Evolutionary conservation across 192 early-diverging fungal genomes (phyloP), one percentile per base, ranked within the genome.

Genomic region (Coemansia sp.): DNA sequence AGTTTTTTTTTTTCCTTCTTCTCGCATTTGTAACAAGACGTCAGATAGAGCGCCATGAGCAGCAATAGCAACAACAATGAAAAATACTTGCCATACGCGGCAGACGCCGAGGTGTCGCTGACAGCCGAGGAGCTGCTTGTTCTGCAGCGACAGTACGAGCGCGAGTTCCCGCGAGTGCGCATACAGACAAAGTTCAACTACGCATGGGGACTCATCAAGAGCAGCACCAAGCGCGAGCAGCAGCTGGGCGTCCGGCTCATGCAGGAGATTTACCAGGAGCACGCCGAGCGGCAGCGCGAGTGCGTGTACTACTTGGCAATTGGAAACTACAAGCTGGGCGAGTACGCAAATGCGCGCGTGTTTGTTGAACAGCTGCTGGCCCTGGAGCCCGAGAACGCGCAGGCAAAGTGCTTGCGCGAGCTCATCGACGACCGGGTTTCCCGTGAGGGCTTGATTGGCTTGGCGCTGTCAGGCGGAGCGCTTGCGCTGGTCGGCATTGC

Each of bases 141-240:
- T 12, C 80, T 94, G 25, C 79, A 77, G 57, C 85, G 86, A 71
- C 90, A 92, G 64, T 92, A 86, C 76, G 82, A 92, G 59, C 83
- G 90, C 62, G 90, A 92, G 70, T 73, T 79, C 24, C 77, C 87
- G 49, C 80, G 89, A 63, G 81, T 85, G 25, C 85, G 90, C 73
- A 83, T 89, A 24, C 97, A 98, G 81, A 95, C 93, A 56, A 96
- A 95, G 74, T 98, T 98, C 86, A 96, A 98, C 86, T 95, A 93
- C 70, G 94, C 97, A 1, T 98, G 96, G 94, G 94, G 91, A 0
- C 87, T 96, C 38, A 88, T 94, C 70, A 89, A 88, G 76, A 89
- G 88, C 69, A 84, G 72, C 62, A 75, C 70, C 36, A 86, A 85
- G 63, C 76, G 77, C 8, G 89, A 95, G 56, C 91, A 94, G 61